Evolutionary conservation across 169 alveolate genomes (phyloP).

Genomic region (Plasmodium berghei): DNA sequence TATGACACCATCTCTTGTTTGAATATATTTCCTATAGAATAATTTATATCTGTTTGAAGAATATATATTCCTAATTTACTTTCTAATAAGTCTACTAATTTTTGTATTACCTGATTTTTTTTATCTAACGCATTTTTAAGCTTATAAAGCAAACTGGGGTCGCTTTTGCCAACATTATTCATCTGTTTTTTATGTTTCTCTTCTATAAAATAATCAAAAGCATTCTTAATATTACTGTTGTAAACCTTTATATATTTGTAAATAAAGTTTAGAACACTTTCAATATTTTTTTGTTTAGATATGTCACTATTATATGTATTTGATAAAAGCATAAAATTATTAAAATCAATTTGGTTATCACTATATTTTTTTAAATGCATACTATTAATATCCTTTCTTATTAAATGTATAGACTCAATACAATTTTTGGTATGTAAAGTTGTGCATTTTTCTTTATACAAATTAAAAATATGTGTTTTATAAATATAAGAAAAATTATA

Average conservation of each 20-base stretch:
- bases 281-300: constrained; percentile 35
- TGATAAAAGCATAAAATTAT: constrained; percentile 69
- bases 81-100: constrained; percentile 31
- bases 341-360: constrained; percentile 63
- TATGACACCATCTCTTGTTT: constrained; percentile 34
- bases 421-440: constrained; percentile 48
- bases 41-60: constrained; percentile 68
- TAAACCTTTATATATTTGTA: constrained; percentile 18
- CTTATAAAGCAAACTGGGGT: neutral
- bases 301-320: constrained; percentile 56
- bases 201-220: neutral
- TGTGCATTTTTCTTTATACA: constrained; percentile 61
- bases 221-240: neutral
- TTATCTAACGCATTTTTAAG: constrained; percentile 32
- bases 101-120: constrained; percentile 30
- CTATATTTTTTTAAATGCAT: neutral
- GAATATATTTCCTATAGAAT: constrained; percentile 28
- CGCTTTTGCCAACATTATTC: neutral
- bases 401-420: constrained; percentile 49
- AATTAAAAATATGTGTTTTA: constrained; percentile 46
- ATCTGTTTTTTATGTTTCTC: neutral
- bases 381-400: constrained; percentile 7
- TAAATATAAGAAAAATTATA: constrained; percentile 51
- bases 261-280: constrained; percentile 27
- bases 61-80: constrained; percentile 26